These are phyloP conservation scores for Acrocalymma vagum DNA, from an alignment of 2,329 filamentous ascomycete species.

Conservation along the genomic window DNA sequence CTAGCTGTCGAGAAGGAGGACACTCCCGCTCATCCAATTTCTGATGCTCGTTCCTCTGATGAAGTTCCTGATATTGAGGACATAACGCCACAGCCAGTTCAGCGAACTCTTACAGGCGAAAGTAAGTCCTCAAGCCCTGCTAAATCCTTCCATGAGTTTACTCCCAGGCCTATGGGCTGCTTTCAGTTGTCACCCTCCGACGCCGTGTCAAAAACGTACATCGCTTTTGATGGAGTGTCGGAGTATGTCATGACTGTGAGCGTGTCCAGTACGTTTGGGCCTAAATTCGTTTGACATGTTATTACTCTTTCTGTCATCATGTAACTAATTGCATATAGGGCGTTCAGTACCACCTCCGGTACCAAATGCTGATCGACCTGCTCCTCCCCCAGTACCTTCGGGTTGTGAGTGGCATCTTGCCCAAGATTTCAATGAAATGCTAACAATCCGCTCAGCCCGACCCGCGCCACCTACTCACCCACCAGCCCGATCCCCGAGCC, in stretches of 20 bases:
- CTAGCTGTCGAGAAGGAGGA: constrained; percentile 61
- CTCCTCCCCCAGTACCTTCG: constrained; percentile 45
- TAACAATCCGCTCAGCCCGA: constrained; percentile 61
- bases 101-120: constrained; percentile 50
- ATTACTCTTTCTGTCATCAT: background rate
- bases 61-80: constrained; percentile 66
- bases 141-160: constrained; percentile 36
- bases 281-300: background rate
- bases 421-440: background rate
- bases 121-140: constrained; percentile 58
- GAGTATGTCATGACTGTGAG: constrained; percentile 49
- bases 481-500: constrained; percentile 70
- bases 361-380: constrained; percentile 29
- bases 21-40: constrained; percentile 52
- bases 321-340: constrained; percentile 44
- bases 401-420: constrained; percentile 36
- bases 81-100: constrained; percentile 51
- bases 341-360: constrained; percentile 45
- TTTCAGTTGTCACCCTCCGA: constrained; percentile 35
- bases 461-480: constrained; percentile 65
- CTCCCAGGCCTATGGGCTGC: constrained; percentile 27
- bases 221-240: constrained; percentile 39
- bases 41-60: constrained; percentile 52
- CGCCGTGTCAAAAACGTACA: constrained; percentile 42
- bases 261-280: constrained; percentile 47